A percentile compares a stretch with the other conserved stretches of the same genome.
phyloP scores from a whole-genome alignment of 805 yeast species.

The Candida piceae region DNA sequence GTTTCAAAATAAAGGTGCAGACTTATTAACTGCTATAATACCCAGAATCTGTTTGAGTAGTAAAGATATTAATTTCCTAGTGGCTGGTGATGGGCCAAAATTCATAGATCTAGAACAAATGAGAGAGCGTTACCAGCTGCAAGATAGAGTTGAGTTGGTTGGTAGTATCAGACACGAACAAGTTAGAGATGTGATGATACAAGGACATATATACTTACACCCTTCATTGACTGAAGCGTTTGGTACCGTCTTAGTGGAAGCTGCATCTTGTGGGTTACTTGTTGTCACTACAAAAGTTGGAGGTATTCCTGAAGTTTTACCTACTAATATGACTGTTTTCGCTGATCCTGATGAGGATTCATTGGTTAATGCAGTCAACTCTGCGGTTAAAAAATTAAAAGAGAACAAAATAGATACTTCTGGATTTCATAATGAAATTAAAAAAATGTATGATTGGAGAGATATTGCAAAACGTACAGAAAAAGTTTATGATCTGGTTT shows the following conservation, averaged over 20 bases:
- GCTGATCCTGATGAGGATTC: conserved; percentile 86
- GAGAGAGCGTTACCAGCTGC: conserved; percentile 80
- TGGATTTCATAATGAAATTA: conserved; percentile 71
- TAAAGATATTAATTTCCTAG: conserved; percentile 65
- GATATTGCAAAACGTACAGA: conserved; percentile 87
- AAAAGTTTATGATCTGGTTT: conserved; percentile 57
- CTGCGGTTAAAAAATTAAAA: conserved; percentile 62
- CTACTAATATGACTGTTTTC: conserved; percentile 87
- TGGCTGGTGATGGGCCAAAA: conserved; percentile 98
- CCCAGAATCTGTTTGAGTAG: conserved; percentile 71
- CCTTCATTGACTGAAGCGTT: conserved; percentile 95
- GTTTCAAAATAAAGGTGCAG: conserved; percentile 96
- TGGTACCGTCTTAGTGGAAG: conserved; percentile 95
- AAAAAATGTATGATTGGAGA: conserved; percentile 85
- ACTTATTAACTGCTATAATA: conserved; percentile 73
- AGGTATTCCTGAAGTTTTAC: conserved; percentile 95
- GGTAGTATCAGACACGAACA: conserved; percentile 91
- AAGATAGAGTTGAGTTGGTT: conserved; percentile 77
- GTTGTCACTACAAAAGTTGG: conserved; percentile 97
- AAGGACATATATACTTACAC: conserved; percentile 90
- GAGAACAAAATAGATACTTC: conserved; percentile 62
- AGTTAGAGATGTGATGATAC: conserved; percentile 87
- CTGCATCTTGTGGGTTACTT: conserved; percentile 90
- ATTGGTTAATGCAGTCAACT: conserved; percentile 61
- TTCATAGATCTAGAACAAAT: conserved; percentile 91